Evolutionary conservation across 768 basidiomycete species (phyloP), one percentile per base, ranked within the genome.

Genomic region (Boletellus ananas): DNA sequence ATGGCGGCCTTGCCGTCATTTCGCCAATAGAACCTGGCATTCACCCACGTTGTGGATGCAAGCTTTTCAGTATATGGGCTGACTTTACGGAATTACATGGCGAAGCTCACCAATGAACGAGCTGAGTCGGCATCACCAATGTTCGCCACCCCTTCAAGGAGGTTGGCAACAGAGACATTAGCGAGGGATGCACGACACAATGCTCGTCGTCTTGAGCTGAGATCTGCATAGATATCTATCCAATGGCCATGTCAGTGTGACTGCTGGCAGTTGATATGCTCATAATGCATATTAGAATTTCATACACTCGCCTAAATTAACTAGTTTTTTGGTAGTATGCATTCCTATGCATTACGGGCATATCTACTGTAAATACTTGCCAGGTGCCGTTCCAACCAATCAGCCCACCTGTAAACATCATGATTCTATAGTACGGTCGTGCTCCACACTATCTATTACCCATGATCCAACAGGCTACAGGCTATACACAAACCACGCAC

Each of bases 51-150:
- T 77, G 79, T 45, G 59, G 91, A 40, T 69, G 71, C 43, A 85
- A 80, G 49, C 71, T 94, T 53, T 83, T 91, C 71, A 93, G 87
- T 65, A 94, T 99, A 49, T 99, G 96, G 95, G 31, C 70, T 23
- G 47, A 90, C 92, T 77, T 99, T 99, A 58, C 96, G 85, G 77
- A 98, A 98, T 67, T 99, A 96, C 96, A 99, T 99, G 54, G 98
- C 96, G 52, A 99, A 79, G 69, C 98, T 99, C 95, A 98, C 97
- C 52, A 99, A 74, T 7, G 93, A 91, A 46, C 92, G 85, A 45
- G 94, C 92, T 27, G 90, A 91, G 57, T 94, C 90, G 7, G 83
- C 89, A 59, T 95, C 92, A 14, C 92, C 89, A 52, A 92, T 83
- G 56, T 90, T 90, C 4, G 90, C 85, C 10, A 95, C 94, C 67